Base-by-base conservation (phyloP, 495 filamentous ascomycete genomes). In the Rhypophila decipiens region DNA sequence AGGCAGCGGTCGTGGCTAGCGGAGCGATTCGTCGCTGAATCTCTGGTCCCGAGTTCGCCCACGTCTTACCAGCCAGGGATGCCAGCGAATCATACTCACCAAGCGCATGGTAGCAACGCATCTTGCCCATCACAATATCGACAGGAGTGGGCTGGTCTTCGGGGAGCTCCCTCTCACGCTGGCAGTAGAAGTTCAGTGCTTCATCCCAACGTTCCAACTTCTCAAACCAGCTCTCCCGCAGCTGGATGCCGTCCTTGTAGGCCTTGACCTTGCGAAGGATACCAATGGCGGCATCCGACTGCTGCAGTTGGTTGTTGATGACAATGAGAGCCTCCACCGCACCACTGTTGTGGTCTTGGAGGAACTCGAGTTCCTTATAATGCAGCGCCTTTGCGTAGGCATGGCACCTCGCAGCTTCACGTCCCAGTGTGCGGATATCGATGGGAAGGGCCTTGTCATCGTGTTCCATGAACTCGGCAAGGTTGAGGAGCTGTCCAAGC, bases 381-480 rank as follows among this genome's bases (percentile, higher is more conserved):
- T 99, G 93, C 17, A 99, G 76, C 9, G 93, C 93, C 63, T 99
- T 99, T 15, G 93, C 93, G 63, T 93, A 97, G 5, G 93, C 93
- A 67, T 99, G 93, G 44, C 94, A 97, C 57, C 90, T 89, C 0
- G 83, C 89, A 12, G 93, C 93, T 59, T 96, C 94, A 56, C 88
- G 85, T 17, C 94, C 93, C 27, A 97, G 71, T 1, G 87, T 86
- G 24, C 93, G 80, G 47, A 99, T 95, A 63, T 99, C 94, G 53
- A 99, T 96, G 13, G 93, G 93, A 19, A 99, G 76, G 5, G 93
- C 93, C 59, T 97, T 97, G 61, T 99, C 93, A 57, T 97, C 93
- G 57, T 99, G 93, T 58, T 99, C 93, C 93, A 99, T 99, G 63
- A 97, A 99, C 56, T 99, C 93, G 2, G 90, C 93, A 12, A 99